These are phyloP conservation scores for Malus sylvestris DNA, from an alignment of 306 rosid species.

Conservation along the genomic window DNA sequence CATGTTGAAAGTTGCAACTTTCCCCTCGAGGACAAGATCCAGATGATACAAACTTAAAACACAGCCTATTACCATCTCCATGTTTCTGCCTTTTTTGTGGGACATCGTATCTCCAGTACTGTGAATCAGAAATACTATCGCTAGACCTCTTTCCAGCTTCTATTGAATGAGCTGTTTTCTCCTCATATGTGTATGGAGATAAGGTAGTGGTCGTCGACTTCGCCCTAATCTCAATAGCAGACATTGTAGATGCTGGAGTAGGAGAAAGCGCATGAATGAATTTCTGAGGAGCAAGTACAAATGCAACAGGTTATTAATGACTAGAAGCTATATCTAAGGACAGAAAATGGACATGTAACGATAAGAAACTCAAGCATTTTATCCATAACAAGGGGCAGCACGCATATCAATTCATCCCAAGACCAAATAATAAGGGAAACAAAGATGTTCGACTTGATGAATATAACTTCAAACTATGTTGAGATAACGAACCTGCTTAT, in stretches of 20 bases:
- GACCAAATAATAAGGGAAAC: background rate
- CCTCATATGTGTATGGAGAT: constrained; percentile 57
- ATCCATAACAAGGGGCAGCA: background rate
- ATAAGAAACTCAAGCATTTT: background rate
- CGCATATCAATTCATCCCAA: background rate
- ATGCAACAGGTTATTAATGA: constrained; percentile 16
- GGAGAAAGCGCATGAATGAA: constrained; percentile 97
- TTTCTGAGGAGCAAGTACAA: constrained; percentile 52
- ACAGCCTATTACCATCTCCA: constrained; percentile 54
- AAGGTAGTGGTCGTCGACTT: constrained; percentile 61
- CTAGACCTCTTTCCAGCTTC: constrained; percentile 59
- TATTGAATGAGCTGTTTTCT: constrained; percentile 24
- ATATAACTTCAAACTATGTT: background rate
- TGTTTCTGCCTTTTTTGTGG: constrained; percentile 70
- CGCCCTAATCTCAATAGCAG: constrained; percentile 65
- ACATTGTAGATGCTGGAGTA: constrained; percentile 78
- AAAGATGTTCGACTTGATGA: background rate
- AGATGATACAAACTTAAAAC: constrained; percentile 83
- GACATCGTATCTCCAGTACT: constrained; percentile 95
- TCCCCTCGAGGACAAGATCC: constrained; percentile 90
- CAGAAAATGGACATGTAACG: background rate
- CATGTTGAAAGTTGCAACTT: constrained; percentile 74
- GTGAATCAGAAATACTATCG: constrained; percentile 55
- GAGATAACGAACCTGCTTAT: constrained; percentile 61
- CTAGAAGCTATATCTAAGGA: constrained; percentile 14